phyloP scores from a whole-genome alignment of 2,329 filamentous ascomycete species.

The Cadophora malorum region DNA sequence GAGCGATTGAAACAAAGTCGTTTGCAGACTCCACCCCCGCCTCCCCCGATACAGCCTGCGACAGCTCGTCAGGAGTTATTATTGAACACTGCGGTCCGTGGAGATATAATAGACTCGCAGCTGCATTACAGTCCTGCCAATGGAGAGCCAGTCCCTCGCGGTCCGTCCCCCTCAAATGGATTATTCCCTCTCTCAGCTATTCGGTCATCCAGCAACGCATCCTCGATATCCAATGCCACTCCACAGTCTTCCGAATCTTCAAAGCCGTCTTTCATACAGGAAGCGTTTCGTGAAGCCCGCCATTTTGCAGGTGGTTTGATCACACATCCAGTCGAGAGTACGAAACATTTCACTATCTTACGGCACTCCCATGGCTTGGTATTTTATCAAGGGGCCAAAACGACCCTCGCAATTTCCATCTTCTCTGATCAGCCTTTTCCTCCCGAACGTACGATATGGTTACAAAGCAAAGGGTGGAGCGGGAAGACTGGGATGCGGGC shows the following conservation, averaged over 20 bases:
- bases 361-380: slow-evolving; percentile 69
- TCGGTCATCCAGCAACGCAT: slow-evolving; percentile 10
- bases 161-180: neutral
- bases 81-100: slow-evolving; percentile 17
- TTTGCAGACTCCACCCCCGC: slow-evolving; percentile 9
- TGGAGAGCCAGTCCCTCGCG: neutral
- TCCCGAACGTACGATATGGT: slow-evolving; percentile 64
- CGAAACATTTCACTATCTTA: slow-evolving; percentile 69
- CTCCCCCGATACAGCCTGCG: slow-evolving; percentile 1
- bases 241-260: slow-evolving; percentile 24
- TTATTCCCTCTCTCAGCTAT: neutral
- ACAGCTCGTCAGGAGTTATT: slow-evolving; percentile 19
- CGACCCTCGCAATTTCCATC: slow-evolving; percentile 68
- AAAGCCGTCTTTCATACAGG: slow-evolving; percentile 31
- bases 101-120: slow-evolving; percentile 24
- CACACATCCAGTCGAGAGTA: slow-evolving; percentile 67
- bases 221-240: neutral
- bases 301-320: slow-evolving; percentile 72
- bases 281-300: slow-evolving; percentile 57
- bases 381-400: slow-evolving; percentile 70
- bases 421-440: slow-evolving; percentile 66
- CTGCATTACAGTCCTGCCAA: slow-evolving; percentile 24
- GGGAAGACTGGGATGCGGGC: slow-evolving; percentile 72
- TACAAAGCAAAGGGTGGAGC: slow-evolving; percentile 72
- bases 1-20: slow-evolving; percentile 14